A percentile compares a stretch with the other conserved stretches of the same genome.
phyloP scores from a whole-genome alignment of 805 yeast species.

The Sugiyamaella chiloensis region DNA sequence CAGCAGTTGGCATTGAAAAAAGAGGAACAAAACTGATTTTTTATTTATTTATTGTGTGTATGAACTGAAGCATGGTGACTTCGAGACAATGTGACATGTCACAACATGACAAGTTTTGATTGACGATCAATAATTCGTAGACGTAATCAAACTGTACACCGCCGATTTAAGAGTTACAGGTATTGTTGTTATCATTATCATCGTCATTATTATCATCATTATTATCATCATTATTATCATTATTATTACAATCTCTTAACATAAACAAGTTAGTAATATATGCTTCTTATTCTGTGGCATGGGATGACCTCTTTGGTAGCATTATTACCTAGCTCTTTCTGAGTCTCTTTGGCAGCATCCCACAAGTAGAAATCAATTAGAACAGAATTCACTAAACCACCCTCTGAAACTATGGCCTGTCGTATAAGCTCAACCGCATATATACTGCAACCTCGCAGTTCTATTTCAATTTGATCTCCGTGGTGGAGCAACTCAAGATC shows the following conservation, averaged over 20 bases:
- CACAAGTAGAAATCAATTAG: conserved; percentile 43
- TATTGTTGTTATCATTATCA: too few species aligned
- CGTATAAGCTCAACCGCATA: conserved; percentile 40
- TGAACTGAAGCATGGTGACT: too few species aligned
- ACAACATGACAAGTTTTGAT: too few species aligned
- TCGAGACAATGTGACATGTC: too few species aligned
- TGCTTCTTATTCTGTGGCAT: conserved; percentile 40
- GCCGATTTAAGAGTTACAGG: too few species aligned
- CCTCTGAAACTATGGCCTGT: conserved; percentile 23
- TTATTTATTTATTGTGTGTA: too few species aligned
- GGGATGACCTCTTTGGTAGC: conserved; percentile 24
- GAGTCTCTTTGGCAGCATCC: conserved; percentile 43
- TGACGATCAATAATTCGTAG: too few species aligned
- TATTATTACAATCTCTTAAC: too few species aligned
- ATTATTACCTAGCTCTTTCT: conserved; percentile 20
- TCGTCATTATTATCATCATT: too few species aligned
- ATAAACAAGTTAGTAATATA: conserved; percentile 36
- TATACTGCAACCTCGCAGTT: conserved; percentile 42
- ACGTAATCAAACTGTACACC: too few species aligned
- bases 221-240: too few species aligned
- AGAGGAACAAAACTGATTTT: too few species aligned
- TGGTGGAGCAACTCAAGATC: conserved; percentile 24
- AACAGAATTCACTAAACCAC: conserved; percentile 35
- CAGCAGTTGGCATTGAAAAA: not conserved
- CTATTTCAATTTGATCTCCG: conserved; percentile 38